Base-by-base conservation (phyloP, 2,329 filamentous ascomycete genomes). In the Hawksworthiomyces lignivorus region DNA sequence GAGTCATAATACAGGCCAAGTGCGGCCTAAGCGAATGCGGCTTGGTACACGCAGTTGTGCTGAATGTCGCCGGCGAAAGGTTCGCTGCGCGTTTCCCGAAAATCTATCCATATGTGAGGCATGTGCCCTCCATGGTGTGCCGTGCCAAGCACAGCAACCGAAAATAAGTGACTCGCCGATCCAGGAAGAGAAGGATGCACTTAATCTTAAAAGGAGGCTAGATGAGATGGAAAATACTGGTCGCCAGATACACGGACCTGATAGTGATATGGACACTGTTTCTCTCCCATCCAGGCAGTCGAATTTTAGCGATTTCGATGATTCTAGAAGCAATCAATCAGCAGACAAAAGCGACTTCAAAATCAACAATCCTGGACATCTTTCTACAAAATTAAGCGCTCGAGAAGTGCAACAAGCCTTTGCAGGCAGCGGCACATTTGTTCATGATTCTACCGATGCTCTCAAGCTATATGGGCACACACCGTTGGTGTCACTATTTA, bases 61-160 rank as follows among this genome's bases (percentile, higher is more conserved):
- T 21, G 62, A 62, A 61, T 72, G 70, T 44, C 63, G 67, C 30
- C 63, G 69, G 28, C 64, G 69, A 38, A 73, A 72, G 54, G 68
- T 71, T 21, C 61, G 63, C 39, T 73, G 70, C 53, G 63, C 67
- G 39, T 69, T 61, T 43, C 55, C 56, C 20, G 46, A 56, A n/a
- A 59, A 60, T 28, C 62, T 59, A 37, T 35, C 40, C 17, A 53
- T 60, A 39, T 72, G 67, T 51, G 62, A 61, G 22, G 65, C 63
- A 49, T 73, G 70, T 54, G 61, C 60, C 37, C 54, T 63, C 26
- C 64, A 69, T 40, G 63, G 61, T 4, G 63, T 62, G 22, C 51
- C 55, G 35, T 73, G 70, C 54, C 58, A 65, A 29, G 58, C 69
- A 38, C 70, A 73, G 56, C 59, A 53, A 36, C 17, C 45, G 28